A percentile compares a stretch with the other conserved stretches of the same genome.
These are phyloP conservation scores for Candolleomyces aberdarensis DNA, from an alignment of 768 basidiomycete genomes.

Conservation along the genomic window DNA sequence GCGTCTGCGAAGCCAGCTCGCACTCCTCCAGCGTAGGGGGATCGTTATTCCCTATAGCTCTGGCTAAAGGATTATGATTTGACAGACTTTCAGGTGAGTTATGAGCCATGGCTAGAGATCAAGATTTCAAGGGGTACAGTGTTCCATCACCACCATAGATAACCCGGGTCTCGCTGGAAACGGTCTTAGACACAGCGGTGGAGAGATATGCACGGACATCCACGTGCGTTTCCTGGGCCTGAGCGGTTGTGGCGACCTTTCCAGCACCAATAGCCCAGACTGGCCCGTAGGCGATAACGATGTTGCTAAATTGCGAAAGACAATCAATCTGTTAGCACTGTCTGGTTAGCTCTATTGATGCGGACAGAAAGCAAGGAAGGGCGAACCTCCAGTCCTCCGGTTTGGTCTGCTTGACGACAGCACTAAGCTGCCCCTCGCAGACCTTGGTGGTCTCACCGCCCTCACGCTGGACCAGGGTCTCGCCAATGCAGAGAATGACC, in stretches of 20 bases:
- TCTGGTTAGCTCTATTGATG: background rate
- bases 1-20: too few relatives aligned
- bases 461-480: constrained; percentile 89
- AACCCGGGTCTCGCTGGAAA: constrained; percentile 75
- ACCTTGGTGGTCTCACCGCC: constrained; percentile 71
- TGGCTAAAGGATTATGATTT: too few relatives aligned
- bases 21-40: too few relatives aligned
- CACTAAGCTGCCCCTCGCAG: constrained; percentile 78
- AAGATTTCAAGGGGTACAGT: too few relatives aligned
- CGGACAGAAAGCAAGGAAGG: background rate
- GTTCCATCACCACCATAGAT: constrained; percentile 98
- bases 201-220: constrained; percentile 76
- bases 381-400: constrained; percentile 79
- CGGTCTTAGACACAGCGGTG: constrained; percentile 58
- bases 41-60: too few relatives aligned
- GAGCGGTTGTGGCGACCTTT: constrained; percentile 86
- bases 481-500: constrained; percentile 96
- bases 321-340: background rate
- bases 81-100: too few relatives aligned
- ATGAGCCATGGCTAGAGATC: too few relatives aligned
- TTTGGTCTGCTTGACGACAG: constrained; percentile 60
- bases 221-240: constrained; percentile 91
- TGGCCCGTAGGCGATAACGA: constrained; percentile 97
- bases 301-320: constrained; percentile 47
- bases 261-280: constrained; percentile 99